Evolutionary conservation across 208 protist species (phyloP), one percentile per base, ranked within the genome.

Genomic region (Crithidia sp.): DNA sequence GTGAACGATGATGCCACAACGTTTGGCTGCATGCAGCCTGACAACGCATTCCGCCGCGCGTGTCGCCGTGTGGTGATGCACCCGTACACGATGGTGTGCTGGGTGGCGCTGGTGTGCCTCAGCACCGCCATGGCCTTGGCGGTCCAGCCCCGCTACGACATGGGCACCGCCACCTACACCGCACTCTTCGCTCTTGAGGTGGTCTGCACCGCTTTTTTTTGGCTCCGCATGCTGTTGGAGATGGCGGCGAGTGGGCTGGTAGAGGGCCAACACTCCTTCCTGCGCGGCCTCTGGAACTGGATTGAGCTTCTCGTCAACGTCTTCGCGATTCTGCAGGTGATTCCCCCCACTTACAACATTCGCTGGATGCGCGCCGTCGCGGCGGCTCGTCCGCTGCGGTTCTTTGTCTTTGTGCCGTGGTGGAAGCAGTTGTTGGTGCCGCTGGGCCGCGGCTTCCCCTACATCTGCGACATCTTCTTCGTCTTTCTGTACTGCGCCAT

Each of bases 301-400:
- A 16, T 91, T 0, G 89, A 91, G 44, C 17, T 91, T 2, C 62
- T 60, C 0, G 70, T 89, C 12, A 88, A 89, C 53, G 76, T 87
- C 0, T 77, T 83, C 47, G 74, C 76, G 7, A 69, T 94, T 5
- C 53, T 91, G 44, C 78, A 81, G 56, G 58, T 94, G 0, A 85
- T 83, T 13, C 79, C 76, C 3, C 61, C 73, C 2, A 81, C 72
- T 16, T 71, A 67, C 47, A 56, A 88, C 52, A 76, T 89, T n/a
- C 74, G 75, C 19, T 87, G 81, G 80, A 78, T 94, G 65, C 74
- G 86, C 6, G 73, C 71, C 14, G 71, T 91, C 19, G 69, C 77
- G 3, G 86, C 85, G 2, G 74, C 72, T 3, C 78, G 89, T 6
- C 84, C 89, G 12, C 62, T 94, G 39, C 69, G 82, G 12, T 81